Evolutionary conservation across 768 basidiomycete genomes (phyloP), one percentile per base, ranked within the genome.

Genomic region (Termitomyces sp.): DNA sequence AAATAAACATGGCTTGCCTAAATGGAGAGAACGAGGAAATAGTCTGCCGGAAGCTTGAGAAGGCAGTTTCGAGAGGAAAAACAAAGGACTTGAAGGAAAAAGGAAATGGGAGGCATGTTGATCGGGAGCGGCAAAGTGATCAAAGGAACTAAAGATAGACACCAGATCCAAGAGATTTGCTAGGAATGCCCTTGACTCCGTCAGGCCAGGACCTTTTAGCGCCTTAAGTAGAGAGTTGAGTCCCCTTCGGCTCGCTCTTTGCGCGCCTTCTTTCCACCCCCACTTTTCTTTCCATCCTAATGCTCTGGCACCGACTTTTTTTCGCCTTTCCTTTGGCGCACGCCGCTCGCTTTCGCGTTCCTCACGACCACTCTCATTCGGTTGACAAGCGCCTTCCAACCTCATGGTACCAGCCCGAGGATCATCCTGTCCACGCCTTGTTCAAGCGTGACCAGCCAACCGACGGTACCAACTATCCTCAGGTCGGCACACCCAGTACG

Each of bases 401-500:
- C 17, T 59, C 69, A 7, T 93, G 91, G 91, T 85, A 82, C 68
- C 92, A 91, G 56, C 68, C 73, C 48, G 69, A 77, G 15, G 81
- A 80, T 64, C 89, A 92, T 67, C 84, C 83, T 4, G 84, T 79
- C 9, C 79, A 88, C 69, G 57, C 66, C 49, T 77, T 94, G 53
- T 93, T 92, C 74, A 80, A 76, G 67, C 86, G 90, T 56, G 60
- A 29, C 14, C 80, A 70, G 0, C 65, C 72, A 11, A 70, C 71
- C 11, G 86, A 88, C 62, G 86, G 82, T 36, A 68, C 69, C 5
- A 61, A 60, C 60, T 89, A 86, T 66, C 70, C 86, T 36, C 65
- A 74, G 42, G 80, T 90, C 42, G 90, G 91, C 60, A 81, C 87
- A 11, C 74, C 80, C 17, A 79, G 89, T 89, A 66, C 42, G 80